These are phyloP conservation scores for Hirschioporus abietinus DNA, from an alignment of 768 basidiomycete genomes.

Conservation along the genomic window DNA sequence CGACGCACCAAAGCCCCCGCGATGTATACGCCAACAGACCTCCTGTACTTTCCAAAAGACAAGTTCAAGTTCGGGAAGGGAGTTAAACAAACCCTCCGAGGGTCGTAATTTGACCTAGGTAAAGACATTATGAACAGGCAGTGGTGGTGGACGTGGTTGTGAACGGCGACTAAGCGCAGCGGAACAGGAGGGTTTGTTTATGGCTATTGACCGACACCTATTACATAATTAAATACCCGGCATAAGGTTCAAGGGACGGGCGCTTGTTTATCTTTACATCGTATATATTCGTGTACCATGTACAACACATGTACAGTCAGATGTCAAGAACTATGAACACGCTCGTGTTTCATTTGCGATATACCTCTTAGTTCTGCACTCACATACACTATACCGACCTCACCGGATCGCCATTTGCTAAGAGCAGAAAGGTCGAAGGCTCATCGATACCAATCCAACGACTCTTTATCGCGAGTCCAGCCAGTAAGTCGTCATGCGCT, in stretches of 20 bases:
- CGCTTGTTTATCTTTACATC: background rate
- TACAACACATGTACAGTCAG: background rate
- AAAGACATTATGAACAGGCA: constrained; percentile 42
- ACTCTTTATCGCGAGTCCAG: background rate
- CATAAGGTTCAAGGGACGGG: background rate
- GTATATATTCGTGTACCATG: background rate
- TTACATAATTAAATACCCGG: background rate
- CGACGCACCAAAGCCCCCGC: constrained; percentile 83
- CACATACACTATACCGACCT: background rate
- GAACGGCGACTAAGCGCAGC: background rate
- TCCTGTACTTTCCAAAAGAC: constrained; percentile 66
- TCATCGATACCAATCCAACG: background rate
- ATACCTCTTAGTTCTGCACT: background rate
- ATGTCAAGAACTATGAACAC: background rate
- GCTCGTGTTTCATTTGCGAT: background rate
- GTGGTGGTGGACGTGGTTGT: too few species aligned
- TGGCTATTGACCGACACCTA: background rate
- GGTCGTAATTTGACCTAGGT: constrained; percentile 75
- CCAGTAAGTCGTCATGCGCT: background rate
- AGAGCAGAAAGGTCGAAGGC: background rate
- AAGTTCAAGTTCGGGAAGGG: constrained; percentile 67
- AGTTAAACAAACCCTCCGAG: constrained; percentile 81
- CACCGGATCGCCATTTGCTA: background rate
- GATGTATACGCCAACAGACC: constrained; percentile 84
- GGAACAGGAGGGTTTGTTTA: background rate